phyloP scores from a whole-genome alignment of 495 filamentous ascomycete species.

The Hypoxylon trugodes region DNA sequence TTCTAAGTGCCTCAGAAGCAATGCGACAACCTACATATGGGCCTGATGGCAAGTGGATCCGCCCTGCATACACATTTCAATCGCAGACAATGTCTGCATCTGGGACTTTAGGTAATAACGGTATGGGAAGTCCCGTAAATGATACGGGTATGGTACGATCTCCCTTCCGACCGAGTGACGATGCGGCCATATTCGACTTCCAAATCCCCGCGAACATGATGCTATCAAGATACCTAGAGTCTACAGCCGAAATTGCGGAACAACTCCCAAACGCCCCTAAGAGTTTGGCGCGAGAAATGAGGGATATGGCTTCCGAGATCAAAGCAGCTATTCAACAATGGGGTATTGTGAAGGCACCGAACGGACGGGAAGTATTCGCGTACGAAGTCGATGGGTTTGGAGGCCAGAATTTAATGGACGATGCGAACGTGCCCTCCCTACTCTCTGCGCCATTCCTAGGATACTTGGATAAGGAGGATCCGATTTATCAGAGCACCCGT shows the following conservation, averaged over 20 bases:
- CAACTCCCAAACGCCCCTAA: conserved; percentile 53
- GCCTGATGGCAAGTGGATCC: conserved; percentile 60
- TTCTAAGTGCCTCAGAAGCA: conserved; percentile 64
- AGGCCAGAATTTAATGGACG: conserved; percentile 64
- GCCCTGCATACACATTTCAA: conserved; percentile 65
- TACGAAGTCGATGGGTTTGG: conserved; percentile 71
- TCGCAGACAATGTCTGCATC: conserved; percentile 64
- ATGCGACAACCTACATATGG: conserved; percentile 68
- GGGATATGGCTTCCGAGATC: conserved; percentile 58
- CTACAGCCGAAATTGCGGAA: conserved; percentile 62
- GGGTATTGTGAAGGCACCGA: conserved; percentile 52
- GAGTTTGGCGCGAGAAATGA: conserved; percentile 61
- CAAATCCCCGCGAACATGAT: conserved; percentile 72
- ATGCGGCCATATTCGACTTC: conserved; percentile 66
- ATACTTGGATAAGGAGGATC: conserved; percentile 53
- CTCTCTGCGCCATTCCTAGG: conserved; percentile 63
- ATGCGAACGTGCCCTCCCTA: conserved; percentile 68
- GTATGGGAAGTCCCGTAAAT: conserved; percentile 66
- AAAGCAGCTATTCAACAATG: conserved; percentile 59
- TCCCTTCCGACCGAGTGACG: conserved; percentile 70
- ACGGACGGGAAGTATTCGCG: conserved; percentile 59
- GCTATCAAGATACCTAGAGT: conserved; percentile 66
- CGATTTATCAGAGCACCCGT: conserved; percentile 61
- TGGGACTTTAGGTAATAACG: conserved; percentile 69
- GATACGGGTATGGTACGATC: conserved; percentile 69